These are phyloP conservation scores for Mycena sp. DNA, from an alignment of 1,284 basidiomycete genomes.

Conservation along the genomic window DNA sequence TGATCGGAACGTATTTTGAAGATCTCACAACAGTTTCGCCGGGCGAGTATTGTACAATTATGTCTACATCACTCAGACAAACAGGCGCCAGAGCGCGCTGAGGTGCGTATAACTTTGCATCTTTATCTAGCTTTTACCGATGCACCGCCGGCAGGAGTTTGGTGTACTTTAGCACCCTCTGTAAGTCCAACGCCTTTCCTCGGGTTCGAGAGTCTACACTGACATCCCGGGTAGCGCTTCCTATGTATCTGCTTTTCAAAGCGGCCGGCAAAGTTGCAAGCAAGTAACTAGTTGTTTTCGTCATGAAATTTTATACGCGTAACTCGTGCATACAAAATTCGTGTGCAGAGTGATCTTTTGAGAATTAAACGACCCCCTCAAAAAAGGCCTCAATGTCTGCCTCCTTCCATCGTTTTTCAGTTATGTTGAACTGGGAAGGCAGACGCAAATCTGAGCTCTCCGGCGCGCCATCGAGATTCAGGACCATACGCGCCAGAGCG, in stretches of 20 bases:
- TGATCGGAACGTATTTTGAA: not conserved
- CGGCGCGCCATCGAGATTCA: slow-evolving; percentile 36
- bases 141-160: not conserved
- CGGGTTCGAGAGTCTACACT: not conserved
- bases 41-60: slow-evolving; percentile 25
- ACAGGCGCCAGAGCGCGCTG: slow-evolving; percentile 23
- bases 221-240: slow-evolving; percentile 19
- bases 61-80: slow-evolving; percentile 32
- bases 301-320: no score
- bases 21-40: slow-evolving; percentile 1
- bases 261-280: slow-evolving; percentile 25
- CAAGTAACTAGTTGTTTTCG: no score
- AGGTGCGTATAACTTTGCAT: slow-evolving; percentile 30
- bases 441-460: not conserved
- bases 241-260: slow-evolving; percentile 31
- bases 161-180: slow-evolving; percentile 5
- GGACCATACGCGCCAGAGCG: slow-evolving; percentile 65
- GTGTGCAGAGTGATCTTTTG: no score
- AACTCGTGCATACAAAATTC: no score
- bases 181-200: not conserved
- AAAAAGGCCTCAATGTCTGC: slow-evolving; percentile 19
- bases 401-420: slow-evolving; percentile 18
- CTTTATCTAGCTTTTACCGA: not conserved
- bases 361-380: no score
- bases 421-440: slow-evolving; percentile 15